phyloP scores from a whole-genome alignment of 345 rosid genomes.

The Moringa oleifera region DNA sequence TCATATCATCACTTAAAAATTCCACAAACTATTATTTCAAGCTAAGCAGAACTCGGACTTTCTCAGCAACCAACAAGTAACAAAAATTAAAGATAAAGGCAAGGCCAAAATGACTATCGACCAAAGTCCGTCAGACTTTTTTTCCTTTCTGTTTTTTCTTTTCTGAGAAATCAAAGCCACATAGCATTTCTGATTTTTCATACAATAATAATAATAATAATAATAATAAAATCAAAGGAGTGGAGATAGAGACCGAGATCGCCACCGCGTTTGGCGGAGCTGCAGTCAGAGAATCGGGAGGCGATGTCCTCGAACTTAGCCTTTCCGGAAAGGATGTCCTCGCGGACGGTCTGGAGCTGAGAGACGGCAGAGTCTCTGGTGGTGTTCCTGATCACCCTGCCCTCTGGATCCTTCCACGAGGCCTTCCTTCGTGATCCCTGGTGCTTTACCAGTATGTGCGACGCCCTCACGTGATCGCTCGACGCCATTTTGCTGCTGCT shows the following conservation, averaged over 20 bases:
- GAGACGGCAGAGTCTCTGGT: constrained; percentile 70
- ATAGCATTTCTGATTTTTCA: too few relatives aligned
- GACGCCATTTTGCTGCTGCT: constrained; percentile 42
- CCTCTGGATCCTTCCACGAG: constrained; percentile 98
- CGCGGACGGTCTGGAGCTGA: constrained; percentile 63
- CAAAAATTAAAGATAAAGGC: too few relatives aligned
- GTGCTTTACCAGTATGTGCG: constrained; percentile 91
- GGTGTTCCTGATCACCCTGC: constrained; percentile 56
- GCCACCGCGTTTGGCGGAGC: constrained; percentile 97
- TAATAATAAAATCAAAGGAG: neutral
- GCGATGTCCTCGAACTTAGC: constrained; percentile 78
- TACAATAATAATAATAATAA: neutral
- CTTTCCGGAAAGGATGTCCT: constrained; percentile 73
- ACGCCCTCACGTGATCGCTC: constrained; percentile 60
- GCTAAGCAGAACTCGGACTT: too few relatives aligned
- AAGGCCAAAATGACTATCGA: too few relatives aligned
- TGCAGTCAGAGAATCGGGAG: constrained; percentile 76
- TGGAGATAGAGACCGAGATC: constrained; percentile 61
- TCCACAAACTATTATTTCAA: too few relatives aligned
- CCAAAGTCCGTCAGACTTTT: too few relatives aligned
- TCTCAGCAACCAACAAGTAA: too few relatives aligned
- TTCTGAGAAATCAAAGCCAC: neutral
- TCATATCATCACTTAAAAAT: too few relatives aligned
- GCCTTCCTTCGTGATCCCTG: constrained; percentile 90
- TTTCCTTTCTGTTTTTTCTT: too few relatives aligned